A percentile compares a stretch with the other conserved stretches of the same genome.
Conservation (phyloP, 2,329 filamentous ascomycete species). For the Plectosphaerella cucumerina region DNA sequence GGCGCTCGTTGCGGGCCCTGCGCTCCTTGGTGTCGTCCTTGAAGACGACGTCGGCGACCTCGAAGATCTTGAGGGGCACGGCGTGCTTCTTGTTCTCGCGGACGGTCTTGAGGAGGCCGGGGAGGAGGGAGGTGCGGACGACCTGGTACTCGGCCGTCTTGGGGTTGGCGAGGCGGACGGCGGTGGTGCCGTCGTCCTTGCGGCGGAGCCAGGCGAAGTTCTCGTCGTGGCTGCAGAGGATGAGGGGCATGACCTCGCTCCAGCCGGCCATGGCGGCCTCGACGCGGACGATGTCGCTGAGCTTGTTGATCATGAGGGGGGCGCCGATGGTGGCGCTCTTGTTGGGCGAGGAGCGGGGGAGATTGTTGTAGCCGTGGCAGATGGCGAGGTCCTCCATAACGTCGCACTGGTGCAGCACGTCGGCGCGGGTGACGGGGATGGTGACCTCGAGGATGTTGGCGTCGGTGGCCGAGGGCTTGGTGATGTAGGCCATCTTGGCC, state of each 20-base stretch:
- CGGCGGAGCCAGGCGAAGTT: constrained; percentile 96
- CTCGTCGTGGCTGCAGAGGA: constrained; percentile 95
- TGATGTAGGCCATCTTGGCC: constrained; percentile 84
- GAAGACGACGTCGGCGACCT: constrained; percentile 86
- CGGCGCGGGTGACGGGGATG: constrained; percentile 84
- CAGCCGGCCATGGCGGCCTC: constrained; percentile 94
- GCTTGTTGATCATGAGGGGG: constrained; percentile 88
- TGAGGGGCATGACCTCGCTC: constrained; percentile 93
- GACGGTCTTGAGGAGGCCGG: constrained; percentile 88
- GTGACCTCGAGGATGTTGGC: constrained; percentile 71
- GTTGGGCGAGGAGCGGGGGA: constrained; percentile 81
- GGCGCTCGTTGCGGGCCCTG: constrained; percentile 85
- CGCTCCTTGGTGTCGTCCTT: constrained; percentile 81
- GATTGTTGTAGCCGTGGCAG: constrained; percentile 94
- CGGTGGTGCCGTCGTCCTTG: constrained; percentile 77
- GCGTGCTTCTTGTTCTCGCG: constrained; percentile 87
- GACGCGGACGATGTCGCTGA: constrained; percentile 82
- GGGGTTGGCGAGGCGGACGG: constrained; percentile 82
- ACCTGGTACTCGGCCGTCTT: constrained; percentile 94
- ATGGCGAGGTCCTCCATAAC: constrained; percentile 99
- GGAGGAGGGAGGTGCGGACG: constrained; percentile 80
- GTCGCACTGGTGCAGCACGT: constrained; percentile 93
- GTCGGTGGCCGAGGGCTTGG: constrained; percentile 66
- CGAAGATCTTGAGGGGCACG: constrained; percentile 88
- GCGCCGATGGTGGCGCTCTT: constrained; percentile 83